Percentiles rank a stretch among this genome's conserved stretches.
These are phyloP conservation scores for Lecanicillium sp. DNA, from an alignment of 2,329 filamentous ascomycete genomes.

Conservation along the genomic window DNA sequence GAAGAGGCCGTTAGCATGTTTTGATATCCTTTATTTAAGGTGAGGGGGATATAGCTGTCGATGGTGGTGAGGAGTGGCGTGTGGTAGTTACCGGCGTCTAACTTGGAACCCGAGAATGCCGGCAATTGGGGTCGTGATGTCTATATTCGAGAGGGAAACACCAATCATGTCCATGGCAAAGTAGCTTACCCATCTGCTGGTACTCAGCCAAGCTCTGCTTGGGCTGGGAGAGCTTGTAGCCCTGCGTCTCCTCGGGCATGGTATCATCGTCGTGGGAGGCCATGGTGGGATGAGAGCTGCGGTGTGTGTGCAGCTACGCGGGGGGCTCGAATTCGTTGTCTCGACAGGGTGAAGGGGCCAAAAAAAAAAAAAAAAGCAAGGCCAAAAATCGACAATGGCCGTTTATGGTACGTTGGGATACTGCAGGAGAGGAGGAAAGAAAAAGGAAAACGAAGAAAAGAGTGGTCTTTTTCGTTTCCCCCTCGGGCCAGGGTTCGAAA, in stretches of 20 bases:
- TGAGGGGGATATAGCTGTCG: slow-evolving; percentile 3
- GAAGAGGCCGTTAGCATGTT: slow-evolving; percentile 4
- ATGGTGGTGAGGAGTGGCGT: no score
- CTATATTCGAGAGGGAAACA: no score
- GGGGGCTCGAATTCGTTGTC: slow-evolving; percentile 15
- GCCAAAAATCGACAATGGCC: not conserved
- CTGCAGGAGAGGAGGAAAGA: not conserved
- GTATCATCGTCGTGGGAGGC: slow-evolving; percentile 71
- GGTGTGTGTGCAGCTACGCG: no score
- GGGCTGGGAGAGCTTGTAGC: slow-evolving; percentile 93
- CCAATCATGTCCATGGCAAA: no score
- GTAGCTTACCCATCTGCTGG: slow-evolving; percentile 75
- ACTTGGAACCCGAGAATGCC: no score
- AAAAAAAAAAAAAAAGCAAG: slow-evolving; percentile 3
- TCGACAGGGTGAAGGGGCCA: slow-evolving; percentile 7
- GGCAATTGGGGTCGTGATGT: not conserved
- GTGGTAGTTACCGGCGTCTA: no score
- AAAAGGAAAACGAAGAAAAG: slow-evolving; percentile 6
- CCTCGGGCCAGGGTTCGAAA: no score
- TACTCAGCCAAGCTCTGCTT: slow-evolving; percentile 98
- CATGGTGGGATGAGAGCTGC: slow-evolving; percentile 50
- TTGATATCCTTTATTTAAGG: not conserved
- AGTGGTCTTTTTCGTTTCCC: no score
- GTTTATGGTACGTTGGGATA: not conserved
- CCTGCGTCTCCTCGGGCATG: slow-evolving; percentile 79